These are phyloP conservation scores for Tilletia horrida DNA, from an alignment of 1,284 basidiomycete species.

Conservation along the genomic window DNA sequence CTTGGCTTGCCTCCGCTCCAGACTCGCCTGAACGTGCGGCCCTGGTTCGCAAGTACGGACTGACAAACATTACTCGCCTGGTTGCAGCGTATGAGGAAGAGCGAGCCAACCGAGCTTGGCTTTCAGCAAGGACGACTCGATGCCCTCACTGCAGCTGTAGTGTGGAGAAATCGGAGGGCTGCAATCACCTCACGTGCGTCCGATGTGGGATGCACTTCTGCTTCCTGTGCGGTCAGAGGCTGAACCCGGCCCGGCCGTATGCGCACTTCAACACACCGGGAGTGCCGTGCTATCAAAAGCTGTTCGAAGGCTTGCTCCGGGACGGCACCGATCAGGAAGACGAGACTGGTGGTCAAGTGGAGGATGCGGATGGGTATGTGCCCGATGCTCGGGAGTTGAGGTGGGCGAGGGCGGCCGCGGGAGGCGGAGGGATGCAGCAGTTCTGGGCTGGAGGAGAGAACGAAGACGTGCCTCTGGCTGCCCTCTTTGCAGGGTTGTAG, in stretches of 20 bases:
- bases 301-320: constrained; percentile 21
- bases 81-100: constrained; percentile 33
- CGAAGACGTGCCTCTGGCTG: too few species aligned
- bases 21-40: constrained; percentile 9
- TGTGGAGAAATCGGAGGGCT: constrained; percentile 36
- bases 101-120: constrained; percentile 30
- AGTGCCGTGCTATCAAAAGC: constrained; percentile 21
- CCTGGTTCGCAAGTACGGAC: constrained; percentile 30
- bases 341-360: neutral
- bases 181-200: constrained; percentile 42
- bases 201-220: constrained; percentile 36
- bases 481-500: too few species aligned
- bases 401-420: too few species aligned
- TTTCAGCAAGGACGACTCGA: constrained; percentile 29
- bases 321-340: neutral
- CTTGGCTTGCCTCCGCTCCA: constrained; percentile 13
- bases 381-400: neutral
- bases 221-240: constrained; percentile 34
- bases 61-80: constrained; percentile 30
- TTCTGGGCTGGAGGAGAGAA: too few species aligned
- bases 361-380: neutral
- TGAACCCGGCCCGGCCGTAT: constrained; percentile 33
- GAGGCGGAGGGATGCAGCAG: too few species aligned
- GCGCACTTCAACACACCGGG: constrained; percentile 27
- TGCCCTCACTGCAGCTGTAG: constrained; percentile 34